These are phyloP conservation scores for Phytopythium ostracodes DNA, from an alignment of 352 stramenopile genomes.

Conservation along the genomic window DNA sequence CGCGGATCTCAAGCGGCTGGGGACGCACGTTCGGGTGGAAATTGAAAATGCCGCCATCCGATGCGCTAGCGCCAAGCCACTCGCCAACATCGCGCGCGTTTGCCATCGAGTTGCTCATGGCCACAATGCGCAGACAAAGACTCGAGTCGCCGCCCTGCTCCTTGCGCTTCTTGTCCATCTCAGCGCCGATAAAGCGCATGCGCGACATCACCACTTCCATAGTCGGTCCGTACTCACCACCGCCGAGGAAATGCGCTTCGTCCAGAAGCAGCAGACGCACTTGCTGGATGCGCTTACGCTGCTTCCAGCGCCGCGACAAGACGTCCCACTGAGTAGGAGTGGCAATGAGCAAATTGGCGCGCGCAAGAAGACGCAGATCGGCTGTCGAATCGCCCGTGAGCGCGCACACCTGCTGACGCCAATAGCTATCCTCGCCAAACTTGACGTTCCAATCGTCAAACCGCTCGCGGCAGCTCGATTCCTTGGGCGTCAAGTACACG, in stretches of 20 bases:
- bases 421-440: conserved; percentile 79
- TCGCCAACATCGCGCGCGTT: conserved; percentile 98
- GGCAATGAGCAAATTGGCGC: conserved; percentile 91
- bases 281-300: conserved; percentile 95
- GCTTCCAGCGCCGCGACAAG: conserved; percentile 95
- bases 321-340: conserved; percentile 95
- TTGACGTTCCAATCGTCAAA: conserved; percentile 84
- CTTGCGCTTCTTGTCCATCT: conserved; percentile 74
- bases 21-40: conserved; percentile 91
- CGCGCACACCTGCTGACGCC: conserved; percentile 82
- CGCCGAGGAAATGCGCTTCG: conserved; percentile 97
- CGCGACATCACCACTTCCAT: conserved; percentile 98
- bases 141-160: conserved; percentile 15
- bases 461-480: conserved; percentile 57
- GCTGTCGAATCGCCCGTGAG: conserved; percentile 93
- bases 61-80: conserved; percentile 94
- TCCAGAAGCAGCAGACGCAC: conserved; percentile 95
- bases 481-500: conserved; percentile 94
- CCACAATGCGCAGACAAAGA: conserved; percentile 89
- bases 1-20: conserved; percentile 95
- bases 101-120: conserved; percentile 94
- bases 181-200: conserved; percentile 96
- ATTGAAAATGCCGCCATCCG: conserved; percentile 73
- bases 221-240: conserved; percentile 82
- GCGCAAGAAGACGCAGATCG: conserved; percentile 91